Percentiles rank a stretch among this genome's conserved stretches.
phyloP scores from a whole-genome alignment of 805 yeast species.

The Nakazawaea anatomiae region DNA sequence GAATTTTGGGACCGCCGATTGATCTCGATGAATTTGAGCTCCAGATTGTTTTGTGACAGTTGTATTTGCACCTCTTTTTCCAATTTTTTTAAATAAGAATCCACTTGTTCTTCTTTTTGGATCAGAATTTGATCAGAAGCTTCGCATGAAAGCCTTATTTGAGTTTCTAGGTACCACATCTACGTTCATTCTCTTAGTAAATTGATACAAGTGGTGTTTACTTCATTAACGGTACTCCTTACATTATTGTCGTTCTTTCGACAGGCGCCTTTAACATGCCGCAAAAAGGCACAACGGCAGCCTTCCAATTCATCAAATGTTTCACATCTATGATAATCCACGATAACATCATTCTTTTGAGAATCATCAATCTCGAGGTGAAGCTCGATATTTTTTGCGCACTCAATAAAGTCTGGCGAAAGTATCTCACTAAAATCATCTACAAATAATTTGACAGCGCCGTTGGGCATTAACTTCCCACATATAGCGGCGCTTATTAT shows the following conservation, averaged over 20 bases:
- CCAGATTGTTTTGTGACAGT: background rate
- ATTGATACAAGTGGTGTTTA: too few species aligned
- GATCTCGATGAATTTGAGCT: background rate
- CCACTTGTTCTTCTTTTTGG: background rate
- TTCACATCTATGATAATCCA: conserved; percentile 9
- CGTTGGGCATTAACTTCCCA: background rate
- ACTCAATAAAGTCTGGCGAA: background rate
- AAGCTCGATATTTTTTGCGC: conserved; percentile 2
- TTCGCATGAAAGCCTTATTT: background rate
- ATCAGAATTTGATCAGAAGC: background rate
- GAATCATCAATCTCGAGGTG: background rate
- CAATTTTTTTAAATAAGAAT: background rate
- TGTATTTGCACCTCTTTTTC: background rate
- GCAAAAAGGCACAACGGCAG: conserved; percentile 5
- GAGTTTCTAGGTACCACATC: background rate
- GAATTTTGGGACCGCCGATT: background rate
- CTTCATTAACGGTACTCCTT: background rate
- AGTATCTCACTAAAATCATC: background rate
- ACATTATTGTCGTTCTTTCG: background rate
- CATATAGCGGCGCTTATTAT: background rate
- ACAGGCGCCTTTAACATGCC: background rate
- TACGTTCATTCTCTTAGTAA: background rate
- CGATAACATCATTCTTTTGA: background rate
- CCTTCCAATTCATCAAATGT: background rate
- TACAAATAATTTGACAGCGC: conserved; percentile 1